Percentiles rank a stretch among this genome's conserved stretches.
These are phyloP conservation scores for Agapanthus africanus DNA, from an alignment of 106 monocot genomes.

Conservation along the genomic window DNA sequence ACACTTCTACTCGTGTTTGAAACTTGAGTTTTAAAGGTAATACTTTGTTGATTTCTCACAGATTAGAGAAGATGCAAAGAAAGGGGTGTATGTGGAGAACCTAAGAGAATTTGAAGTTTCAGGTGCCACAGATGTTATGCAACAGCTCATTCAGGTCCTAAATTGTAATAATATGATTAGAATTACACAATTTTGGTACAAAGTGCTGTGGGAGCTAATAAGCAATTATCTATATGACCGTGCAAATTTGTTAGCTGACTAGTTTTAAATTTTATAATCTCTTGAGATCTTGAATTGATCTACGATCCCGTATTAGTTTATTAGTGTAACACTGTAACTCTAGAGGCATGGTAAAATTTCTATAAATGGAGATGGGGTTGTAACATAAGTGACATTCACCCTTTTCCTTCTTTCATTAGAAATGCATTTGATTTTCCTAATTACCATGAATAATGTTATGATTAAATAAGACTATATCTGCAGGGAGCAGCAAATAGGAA, in stretches of 20 bases:
- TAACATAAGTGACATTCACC: background rate
- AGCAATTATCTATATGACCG: background rate
- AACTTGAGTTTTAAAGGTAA: background rate
- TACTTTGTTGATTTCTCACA: conserved; percentile 18
- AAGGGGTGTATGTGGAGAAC: conserved; percentile 92
- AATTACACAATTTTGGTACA: background rate
- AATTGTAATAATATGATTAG: background rate
- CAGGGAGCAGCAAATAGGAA: conserved; percentile 93
- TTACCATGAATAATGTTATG: background rate
- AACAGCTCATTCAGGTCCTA: conserved; percentile 73
- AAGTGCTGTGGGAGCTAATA: background rate
- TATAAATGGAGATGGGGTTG: background rate
- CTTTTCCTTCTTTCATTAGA: background rate
- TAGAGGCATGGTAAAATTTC: background rate
- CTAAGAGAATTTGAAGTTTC: conserved; percentile 78
- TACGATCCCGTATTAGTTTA: background rate
- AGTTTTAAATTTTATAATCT: background rate
- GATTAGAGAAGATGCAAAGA: conserved; percentile 90
- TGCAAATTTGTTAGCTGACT: background rate
- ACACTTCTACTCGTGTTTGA: conserved; percentile 1
- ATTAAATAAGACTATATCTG: too few species aligned
- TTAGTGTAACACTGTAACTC: background rate
- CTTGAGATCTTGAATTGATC: background rate
- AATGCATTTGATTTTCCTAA: background rate
- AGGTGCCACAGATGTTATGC: conserved; percentile 86